Base-by-base conservation (phyloP, 306 rosid species). In the Inga laurina region DNA sequence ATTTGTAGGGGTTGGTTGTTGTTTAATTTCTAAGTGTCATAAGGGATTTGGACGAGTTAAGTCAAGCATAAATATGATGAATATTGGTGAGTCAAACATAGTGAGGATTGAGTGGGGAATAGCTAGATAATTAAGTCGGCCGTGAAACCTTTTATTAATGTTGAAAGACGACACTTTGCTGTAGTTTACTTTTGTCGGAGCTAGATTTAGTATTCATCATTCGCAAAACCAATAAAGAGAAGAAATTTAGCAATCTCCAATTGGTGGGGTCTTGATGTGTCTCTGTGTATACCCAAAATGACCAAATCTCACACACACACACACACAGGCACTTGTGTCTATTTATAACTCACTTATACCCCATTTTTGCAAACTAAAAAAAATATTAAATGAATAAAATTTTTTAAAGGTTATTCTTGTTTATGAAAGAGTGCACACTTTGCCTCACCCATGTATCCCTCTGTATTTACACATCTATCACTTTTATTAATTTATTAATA, bases 241-340 rank as follows among this genome's bases (percentile, higher is more conserved):
- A 49, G 54, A 52, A 52, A 61, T 24, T 21, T 12, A 35, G 61
- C 16, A 45, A 61, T 27, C 22, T 32, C 35, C n/a, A 11, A 19
- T 22, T n/a, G 76, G 54, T 70, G 34, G 75, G 75, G 75, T 39
- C 32, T 70, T 39, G 43, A 6, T 70, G 52, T 70, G 59, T 52
- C 52, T 65, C 37, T 68, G 49, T 3, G 75, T 48, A 21, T 48
- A 21, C 12, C 49, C 44, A 74, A 81, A 59, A 39, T 27, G 27
- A 49, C 64, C 64, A 57, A 57, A 57, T 57, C 64, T 2, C 16
- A 51, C 5, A 10, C 51, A 4, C 39, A 0, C 8, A 5, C 41
- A 0, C 41, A 39, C 41, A 39, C 1, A 5, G 27, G 27, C 8
- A 35, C 3, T 32, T 0, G 0, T 39, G 0, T 1, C 7, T 39